Evolutionary conservation across 495 filamentous ascomycete species (phyloP).

Genomic region (Aspergillus sparsus): DNA sequence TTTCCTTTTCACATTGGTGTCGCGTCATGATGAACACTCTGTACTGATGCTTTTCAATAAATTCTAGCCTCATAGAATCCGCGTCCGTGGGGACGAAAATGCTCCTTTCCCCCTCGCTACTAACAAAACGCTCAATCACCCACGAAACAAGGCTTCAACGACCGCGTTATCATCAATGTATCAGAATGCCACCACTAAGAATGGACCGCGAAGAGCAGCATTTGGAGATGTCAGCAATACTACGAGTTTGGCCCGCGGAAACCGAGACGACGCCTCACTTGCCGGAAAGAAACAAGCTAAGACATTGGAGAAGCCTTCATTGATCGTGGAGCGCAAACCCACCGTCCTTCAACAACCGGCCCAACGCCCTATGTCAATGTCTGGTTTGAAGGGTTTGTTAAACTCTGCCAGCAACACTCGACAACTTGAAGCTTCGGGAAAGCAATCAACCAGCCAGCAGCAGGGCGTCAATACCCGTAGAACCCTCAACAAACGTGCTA

Average conservation of each 20-base stretch:
- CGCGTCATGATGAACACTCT: constrained; percentile 9
- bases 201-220: constrained; percentile 68
- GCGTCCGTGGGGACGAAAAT: constrained; percentile 76
- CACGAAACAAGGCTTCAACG: constrained; percentile 75
- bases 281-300: constrained; percentile 48
- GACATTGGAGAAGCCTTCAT: constrained; percentile 45
- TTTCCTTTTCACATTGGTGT: neutral
- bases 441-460: constrained; percentile 34
- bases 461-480: constrained; percentile 46
- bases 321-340: constrained; percentile 48
- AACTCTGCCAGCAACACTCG: constrained; percentile 42
- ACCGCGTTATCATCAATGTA: constrained; percentile 62
- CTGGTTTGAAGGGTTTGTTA: constrained; percentile 47
- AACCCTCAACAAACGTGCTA: constrained; percentile 58
- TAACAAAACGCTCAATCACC: constrained; percentile 62
- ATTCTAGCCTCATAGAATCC: constrained; percentile 71
- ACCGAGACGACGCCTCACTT: constrained; percentile 54
- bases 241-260: constrained; percentile 50
- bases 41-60: constrained; percentile 10
- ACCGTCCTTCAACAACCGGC: constrained; percentile 60
- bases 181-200: constrained; percentile 61
- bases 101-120: constrained; percentile 49
- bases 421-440: constrained; percentile 39
- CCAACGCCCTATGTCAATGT: constrained; percentile 60
- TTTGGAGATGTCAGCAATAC: constrained; percentile 83